Conservation (phyloP, 257 asterid species). For the Coffea eugenioides region DNA sequence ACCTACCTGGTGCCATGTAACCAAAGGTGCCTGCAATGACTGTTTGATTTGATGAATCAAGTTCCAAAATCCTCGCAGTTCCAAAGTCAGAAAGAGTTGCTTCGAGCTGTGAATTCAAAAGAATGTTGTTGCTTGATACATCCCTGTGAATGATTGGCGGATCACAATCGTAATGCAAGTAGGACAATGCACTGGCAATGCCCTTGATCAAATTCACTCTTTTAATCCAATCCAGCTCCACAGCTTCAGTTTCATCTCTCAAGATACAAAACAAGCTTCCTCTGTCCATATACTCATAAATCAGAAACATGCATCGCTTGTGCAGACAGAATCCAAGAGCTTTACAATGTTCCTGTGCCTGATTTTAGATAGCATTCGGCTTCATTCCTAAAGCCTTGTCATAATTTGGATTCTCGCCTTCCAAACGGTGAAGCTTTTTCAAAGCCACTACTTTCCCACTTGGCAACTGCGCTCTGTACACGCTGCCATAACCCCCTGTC, state of each 20-base stretch:
- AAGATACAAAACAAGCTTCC: constrained; percentile 4
- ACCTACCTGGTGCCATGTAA: too few species aligned
- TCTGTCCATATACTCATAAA: constrained; percentile 8
- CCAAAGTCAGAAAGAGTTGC: constrained; percentile 10
- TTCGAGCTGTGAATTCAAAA: background rate
- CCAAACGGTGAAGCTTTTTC: background rate
- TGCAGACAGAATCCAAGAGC: constrained; percentile 4
- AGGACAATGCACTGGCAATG: constrained; percentile 6
- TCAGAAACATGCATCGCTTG: background rate
- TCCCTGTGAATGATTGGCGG: too few species aligned
- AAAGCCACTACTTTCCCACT: too few species aligned
- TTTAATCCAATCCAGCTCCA: constrained; percentile 8
- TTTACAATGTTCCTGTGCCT: background rate
- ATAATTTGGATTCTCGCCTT: background rate
- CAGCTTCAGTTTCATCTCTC: background rate
- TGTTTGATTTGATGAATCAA: constrained; percentile 2
- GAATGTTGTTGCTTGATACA: background rate
- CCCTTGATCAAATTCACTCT: constrained; percentile 1
- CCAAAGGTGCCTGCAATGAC: too few species aligned
- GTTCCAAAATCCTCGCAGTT: background rate
- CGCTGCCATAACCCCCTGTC: background rate
- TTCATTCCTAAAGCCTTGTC: constrained; percentile 3
- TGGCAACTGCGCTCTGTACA: background rate
- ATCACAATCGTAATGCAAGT: background rate
- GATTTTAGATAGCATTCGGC: background rate